Evolutionary conservation across 192 early-diverging fungal species (phyloP), one percentile per base, ranked within the genome.

Genomic region (Chytriomyces confervae): DNA sequence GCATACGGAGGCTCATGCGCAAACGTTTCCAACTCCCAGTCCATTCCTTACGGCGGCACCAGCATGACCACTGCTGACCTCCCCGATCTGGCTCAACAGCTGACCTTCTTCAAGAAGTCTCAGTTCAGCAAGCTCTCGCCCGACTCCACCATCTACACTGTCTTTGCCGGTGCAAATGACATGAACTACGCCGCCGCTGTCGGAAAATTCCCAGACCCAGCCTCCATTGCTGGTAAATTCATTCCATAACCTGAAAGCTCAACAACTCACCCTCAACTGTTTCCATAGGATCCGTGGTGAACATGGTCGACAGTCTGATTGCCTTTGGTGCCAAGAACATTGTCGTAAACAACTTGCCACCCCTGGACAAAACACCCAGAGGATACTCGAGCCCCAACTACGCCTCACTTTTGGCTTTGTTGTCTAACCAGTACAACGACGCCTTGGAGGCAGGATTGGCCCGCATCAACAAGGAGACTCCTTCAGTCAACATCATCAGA

Each of bases 131-230:
- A 65, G 63, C 20, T 20, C 63, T 24, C 20, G 5, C 5, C n/a
- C 63, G 27, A 65, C 20, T 27, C 63, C 13, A 29, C n/a, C 29
- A 13, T 65, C 20, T 18, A 23, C 29, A 65, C 63, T 29, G 63
- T 65, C n/a, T 65, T 65, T 29, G 63, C 63, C 13, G 63, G 63
- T 65, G 63, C 20, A 18, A 29, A 65, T 65, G 63, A 65, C 27
- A 24, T 65, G 20, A 27, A 27, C 11, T 65, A 24, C 47, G 11
- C 66, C 16, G 23, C 16, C 45, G 11, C 8, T 18, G 11, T 11
- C 18, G 66, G 36, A 68, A 27, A 68, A n/a, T 16, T 45, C 13
- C 23, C 44, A 48, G 46, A 68, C 66, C 24, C 13, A 11, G 13
- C 7, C 8, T 2, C 43, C 0, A 46, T 68, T 5, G 66, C 66